Percentiles rank a stretch among this genome's conserved stretches.
Evolutionary conservation across 768 basidiomycete species (phyloP).

Genomic region (Coprinellus micaceus): DNA sequence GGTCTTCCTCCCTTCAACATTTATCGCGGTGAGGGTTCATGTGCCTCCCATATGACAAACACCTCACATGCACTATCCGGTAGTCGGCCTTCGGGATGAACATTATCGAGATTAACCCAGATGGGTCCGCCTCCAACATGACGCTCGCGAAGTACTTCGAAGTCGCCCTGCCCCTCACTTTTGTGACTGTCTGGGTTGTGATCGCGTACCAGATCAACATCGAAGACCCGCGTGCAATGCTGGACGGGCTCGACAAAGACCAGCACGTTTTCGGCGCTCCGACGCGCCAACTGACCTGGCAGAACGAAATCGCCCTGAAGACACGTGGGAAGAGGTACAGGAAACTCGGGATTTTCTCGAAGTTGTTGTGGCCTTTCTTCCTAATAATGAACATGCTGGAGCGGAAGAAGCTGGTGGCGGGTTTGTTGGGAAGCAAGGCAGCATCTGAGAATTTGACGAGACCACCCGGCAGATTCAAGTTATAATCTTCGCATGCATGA

Average conservation of each 20-base stretch:
- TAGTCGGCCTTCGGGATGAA: constrained; percentile 60
- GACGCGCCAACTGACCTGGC: neutral
- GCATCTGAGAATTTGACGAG: no score
- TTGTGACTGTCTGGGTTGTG: constrained; percentile 41
- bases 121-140: constrained; percentile 15
- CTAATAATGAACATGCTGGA: constrained; percentile 5
- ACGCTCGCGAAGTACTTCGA: constrained; percentile 37
- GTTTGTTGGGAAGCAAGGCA: neutral
- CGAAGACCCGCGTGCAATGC: constrained; percentile 4
- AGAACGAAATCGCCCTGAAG: neutral
- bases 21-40: constrained; percentile 19
- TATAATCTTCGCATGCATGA: no score
- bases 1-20: constrained; percentile 14
- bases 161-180: constrained; percentile 37
- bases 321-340: neutral
- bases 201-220: constrained; percentile 38
- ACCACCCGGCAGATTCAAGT: no score
- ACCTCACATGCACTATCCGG: neutral
- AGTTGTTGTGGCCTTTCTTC: constrained; percentile 10
- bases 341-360: neutral
- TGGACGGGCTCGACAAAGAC: neutral
- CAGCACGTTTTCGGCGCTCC: neutral
- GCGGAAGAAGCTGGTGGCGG: constrained; percentile 3
- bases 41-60: neutral
- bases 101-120: constrained; percentile 36